Percentiles rank a stretch among this genome's conserved stretches.
Evolutionary conservation across 495 filamentous ascomycete genomes (phyloP).

Genomic region (Apiosordaria backusii): DNA sequence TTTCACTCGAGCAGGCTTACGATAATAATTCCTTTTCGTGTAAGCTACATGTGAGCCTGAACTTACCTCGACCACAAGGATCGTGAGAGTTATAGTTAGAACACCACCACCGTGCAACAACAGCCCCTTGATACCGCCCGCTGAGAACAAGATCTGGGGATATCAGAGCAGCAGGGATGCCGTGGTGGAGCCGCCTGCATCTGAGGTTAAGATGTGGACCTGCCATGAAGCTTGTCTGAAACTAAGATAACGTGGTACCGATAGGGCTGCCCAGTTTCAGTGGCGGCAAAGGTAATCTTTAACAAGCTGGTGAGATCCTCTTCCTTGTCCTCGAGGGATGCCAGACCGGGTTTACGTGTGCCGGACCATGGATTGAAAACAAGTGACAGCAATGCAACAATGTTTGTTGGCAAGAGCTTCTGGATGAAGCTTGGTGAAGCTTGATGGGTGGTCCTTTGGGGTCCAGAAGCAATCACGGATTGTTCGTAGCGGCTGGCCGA

Average conservation of each 20-base stretch:
- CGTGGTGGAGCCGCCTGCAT: not conserved
- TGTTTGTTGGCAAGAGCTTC: not conserved
- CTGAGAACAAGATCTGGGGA: not conserved
- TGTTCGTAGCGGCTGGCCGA: not conserved
- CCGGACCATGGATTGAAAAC: not conserved
- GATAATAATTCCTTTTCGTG: too few species aligned
- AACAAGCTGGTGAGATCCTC: not conserved
- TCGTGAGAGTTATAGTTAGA: not conserved
- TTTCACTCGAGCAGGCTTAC: too few species aligned
- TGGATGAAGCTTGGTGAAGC: not conserved
- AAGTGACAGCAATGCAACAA: not conserved
- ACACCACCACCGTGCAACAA: not conserved
- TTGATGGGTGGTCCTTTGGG: not conserved
- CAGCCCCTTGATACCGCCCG: not conserved
- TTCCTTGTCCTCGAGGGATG: not conserved
- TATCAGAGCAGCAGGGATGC: not conserved
- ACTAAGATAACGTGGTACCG: slow-evolving; percentile 17
- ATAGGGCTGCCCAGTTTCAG: not conserved
- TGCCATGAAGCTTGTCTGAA: slow-evolving; percentile 12
- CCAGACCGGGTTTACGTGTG: not conserved
- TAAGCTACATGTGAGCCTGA: too few species aligned
- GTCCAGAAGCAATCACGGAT: not conserved
- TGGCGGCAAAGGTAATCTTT: not conserved
- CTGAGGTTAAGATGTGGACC: slow-evolving; percentile 5
- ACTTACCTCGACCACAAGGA: not conserved